Conservation (phyloP, 2,329 filamentous ascomycete species). For the Zymoseptoria pseudotritici region DNA sequence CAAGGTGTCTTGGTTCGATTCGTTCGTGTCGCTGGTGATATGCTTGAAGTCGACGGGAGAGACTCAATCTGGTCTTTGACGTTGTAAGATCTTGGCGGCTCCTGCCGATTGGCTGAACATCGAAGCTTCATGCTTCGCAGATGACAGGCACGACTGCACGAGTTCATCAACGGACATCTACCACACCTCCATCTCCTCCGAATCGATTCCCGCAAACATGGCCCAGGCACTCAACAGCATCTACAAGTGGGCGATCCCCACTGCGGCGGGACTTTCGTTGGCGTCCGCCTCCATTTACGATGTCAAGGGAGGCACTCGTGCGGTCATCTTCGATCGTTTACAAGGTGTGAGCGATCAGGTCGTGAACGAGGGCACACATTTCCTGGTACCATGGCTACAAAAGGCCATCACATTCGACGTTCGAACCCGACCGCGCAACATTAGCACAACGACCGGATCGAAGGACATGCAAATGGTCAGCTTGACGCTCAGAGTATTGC, state of each 20-base stretch:
- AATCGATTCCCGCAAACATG: slow-evolving; percentile 17
- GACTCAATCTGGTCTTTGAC: slow-evolving; percentile 1
- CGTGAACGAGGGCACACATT: slow-evolving; percentile 93
- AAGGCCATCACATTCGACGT: slow-evolving; percentile 93
- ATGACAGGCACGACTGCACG: not conserved
- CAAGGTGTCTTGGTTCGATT: slow-evolving; percentile 8
- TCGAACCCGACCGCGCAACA: slow-evolving; percentile 92
- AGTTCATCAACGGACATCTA: not conserved
- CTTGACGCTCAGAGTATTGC: slow-evolving; percentile 89
- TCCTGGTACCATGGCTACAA: slow-evolving; percentile 92
- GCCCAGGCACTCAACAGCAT: slow-evolving; percentile 48
- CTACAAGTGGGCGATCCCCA: slow-evolving; percentile 66
- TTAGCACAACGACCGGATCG: slow-evolving; percentile 92
- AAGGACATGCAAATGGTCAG: slow-evolving; percentile 99
- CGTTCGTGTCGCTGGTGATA: not conserved
- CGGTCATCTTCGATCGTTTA: slow-evolving; percentile 95
- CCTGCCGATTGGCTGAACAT: slow-evolving; percentile 1
- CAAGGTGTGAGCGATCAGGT: slow-evolving; percentile 88
- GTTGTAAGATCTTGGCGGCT: slow-evolving; percentile 1
- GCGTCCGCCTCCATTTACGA: slow-evolving; percentile 85
- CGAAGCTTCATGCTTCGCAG: slow-evolving; percentile 1
- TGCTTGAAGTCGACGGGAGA: not conserved
- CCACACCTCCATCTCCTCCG: not conserved
- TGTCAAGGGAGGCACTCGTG: slow-evolving; percentile 86
- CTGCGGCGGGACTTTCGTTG: slow-evolving; percentile 59